Conservation (phyloP, 2,329 filamentous ascomycete genomes). For the Ceratocystis smalleyi region DNA sequence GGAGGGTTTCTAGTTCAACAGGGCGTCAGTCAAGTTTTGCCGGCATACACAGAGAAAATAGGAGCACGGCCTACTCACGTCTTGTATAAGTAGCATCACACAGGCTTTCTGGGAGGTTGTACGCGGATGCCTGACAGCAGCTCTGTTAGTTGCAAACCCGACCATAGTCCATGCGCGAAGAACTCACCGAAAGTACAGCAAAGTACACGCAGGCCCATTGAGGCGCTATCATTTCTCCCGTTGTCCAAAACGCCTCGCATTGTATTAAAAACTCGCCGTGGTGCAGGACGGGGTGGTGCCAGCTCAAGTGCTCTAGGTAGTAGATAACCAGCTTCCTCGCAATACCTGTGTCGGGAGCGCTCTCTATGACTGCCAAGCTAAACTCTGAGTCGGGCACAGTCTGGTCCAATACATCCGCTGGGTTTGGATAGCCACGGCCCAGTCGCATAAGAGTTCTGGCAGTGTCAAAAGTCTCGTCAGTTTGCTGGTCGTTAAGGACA, state of each 20-base stretch:
- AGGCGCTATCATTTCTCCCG: not conserved
- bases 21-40: not conserved
- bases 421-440: constrained; percentile 14
- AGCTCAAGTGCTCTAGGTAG: constrained; percentile 15
- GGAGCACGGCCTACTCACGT: not conserved
- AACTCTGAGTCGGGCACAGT: not conserved
- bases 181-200: constrained; percentile 10
- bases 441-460: constrained; percentile 13
- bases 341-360: not conserved
- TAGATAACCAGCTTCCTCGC: constrained; percentile 11
- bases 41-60: not conserved
- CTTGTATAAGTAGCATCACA: constrained; percentile 3
- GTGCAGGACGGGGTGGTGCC: constrained; percentile 16
- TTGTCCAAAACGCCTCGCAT: constrained; percentile 8
- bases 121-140: constrained; percentile 9
- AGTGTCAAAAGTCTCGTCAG: constrained; percentile 9
- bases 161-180: not conserved
- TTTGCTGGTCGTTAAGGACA: constrained; percentile 9
- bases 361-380: not conserved
- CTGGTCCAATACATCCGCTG: not conserved
- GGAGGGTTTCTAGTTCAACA: not conserved
- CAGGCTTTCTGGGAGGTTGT: constrained; percentile 9
- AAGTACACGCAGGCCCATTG: constrained; percentile 12
- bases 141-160: not conserved
- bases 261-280: constrained; percentile 8